Evolutionary conservation across 345 rosid genomes (phyloP), one percentile per base, ranked within the genome.

Genomic region (Lenwebbia sp.): DNA sequence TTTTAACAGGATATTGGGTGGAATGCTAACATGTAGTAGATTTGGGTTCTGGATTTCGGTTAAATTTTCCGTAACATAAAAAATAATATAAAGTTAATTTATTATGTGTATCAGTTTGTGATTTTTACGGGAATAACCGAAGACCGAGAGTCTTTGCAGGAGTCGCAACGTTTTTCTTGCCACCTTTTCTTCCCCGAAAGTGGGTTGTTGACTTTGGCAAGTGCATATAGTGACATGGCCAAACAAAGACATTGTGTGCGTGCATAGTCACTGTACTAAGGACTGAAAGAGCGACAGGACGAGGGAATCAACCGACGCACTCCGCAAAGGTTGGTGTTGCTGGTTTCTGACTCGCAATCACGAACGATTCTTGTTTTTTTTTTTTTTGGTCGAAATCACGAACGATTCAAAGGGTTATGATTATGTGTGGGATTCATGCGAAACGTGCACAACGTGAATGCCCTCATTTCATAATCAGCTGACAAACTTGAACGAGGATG

Each of bases 21-120:
- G 19, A 62, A 62, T 28, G 40, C 6, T 33, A 14, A 6, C 0
- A 1, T 19, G 6, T 14, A 4, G 2, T 14, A 30, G 9, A 62
- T 0, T 62, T 14, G 75, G 3, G 33, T 15, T 15, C 30, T 28
- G 40, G 21, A 14, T 62, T 14, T 0, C 30, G 21, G 14, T 62
- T 15, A 30, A 62, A 0, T 62, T 2, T 62, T 53, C 2, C 21
- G 10, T 0, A 62, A 62, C 22, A 62, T 30, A 30, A 28, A 28
- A 62, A 30, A 14, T 6, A 6, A 62, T 7, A 14, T 28, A 28
- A 0, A 28, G 15, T 3, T 28, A 62, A 62, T 14, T 30, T 28
- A 53, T 28, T 3, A 62, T 28, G 22, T 7, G 17, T 28, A 6
- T 62, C 22, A 62, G 7, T 62, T 62, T 13, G 7, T 5, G 21